Percentiles rank a stretch among this genome's conserved stretches.
Conservation (phyloP, 371 early-diverging fungal species). For the Rhizopus arrhizus region DNA sequence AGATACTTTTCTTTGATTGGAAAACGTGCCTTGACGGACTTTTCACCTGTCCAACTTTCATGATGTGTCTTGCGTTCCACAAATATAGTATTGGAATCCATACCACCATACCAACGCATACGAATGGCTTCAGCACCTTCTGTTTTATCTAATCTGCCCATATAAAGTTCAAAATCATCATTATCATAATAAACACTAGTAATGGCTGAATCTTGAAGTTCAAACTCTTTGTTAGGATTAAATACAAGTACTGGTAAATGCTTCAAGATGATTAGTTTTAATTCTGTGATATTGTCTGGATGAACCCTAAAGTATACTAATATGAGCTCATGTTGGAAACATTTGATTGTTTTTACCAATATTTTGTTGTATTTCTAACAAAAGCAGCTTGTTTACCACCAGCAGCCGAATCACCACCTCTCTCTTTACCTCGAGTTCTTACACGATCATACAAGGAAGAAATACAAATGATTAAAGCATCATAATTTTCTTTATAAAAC, state of each 20-base stretch:
- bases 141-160: conserved; percentile 90
- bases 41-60: conserved; percentile 98
- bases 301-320: conserved; percentile 77
- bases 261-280: conserved; percentile 92
- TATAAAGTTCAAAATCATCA: conserved; percentile 90
- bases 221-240: conserved; percentile 76
- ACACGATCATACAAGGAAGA: conserved; percentile 91
- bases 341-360: conserved; percentile 65
- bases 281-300: conserved; percentile 96
- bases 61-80: conserved; percentile 98
- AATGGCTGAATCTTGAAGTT: conserved; percentile 86
- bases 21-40: conserved; percentile 95
- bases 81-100: conserved; percentile 85
- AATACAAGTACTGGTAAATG: conserved; percentile 97
- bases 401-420: conserved; percentile 55
- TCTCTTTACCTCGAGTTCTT: conserved; percentile 77
- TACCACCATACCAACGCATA: conserved; percentile 97
- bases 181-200: conserved; percentile 99
- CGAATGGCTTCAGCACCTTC: conserved; percentile 95
- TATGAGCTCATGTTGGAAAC: not conserved
- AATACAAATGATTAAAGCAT: conserved; percentile 86
- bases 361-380: conserved; percentile 93
- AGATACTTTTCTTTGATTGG: conserved; percentile 95
- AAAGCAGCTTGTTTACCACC: conserved; percentile 66
- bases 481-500: conserved; percentile 91